These are phyloP conservation scores for Cucumis hystrix DNA, from an alignment of 306 rosid species.

Conservation along the genomic window DNA sequence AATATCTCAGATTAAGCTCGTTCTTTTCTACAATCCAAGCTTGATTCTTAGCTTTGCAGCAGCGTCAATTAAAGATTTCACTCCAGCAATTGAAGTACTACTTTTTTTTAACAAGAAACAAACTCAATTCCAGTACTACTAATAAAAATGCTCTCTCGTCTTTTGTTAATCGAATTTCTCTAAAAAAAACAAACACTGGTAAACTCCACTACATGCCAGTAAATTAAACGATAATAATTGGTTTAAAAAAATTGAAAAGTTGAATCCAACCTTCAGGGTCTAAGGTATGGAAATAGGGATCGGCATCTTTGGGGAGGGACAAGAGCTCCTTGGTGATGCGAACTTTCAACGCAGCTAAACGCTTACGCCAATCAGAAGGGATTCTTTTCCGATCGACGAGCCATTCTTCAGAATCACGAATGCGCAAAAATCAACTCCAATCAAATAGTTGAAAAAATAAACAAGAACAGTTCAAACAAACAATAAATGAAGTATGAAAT, in stretches of 20 bases:
- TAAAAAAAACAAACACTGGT: neutral
- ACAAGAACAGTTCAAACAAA: neutral
- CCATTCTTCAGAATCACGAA: slow-evolving; percentile 45
- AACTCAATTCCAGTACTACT: neutral
- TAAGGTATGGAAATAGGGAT: slow-evolving; percentile 62
- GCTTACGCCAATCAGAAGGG: slow-evolving; percentile 81
- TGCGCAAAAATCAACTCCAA: slow-evolving; percentile 7
- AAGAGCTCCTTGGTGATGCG: slow-evolving; percentile 64
- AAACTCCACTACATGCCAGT: neutral
- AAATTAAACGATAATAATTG: neutral
- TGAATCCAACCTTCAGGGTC: slow-evolving; percentile 46
- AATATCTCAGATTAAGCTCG: neutral
- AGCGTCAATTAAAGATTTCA: neutral
- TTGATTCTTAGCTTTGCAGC: neutral
- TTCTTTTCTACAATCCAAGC: neutral
- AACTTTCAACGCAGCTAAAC: slow-evolving; percentile 51
- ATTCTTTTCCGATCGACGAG: slow-evolving; percentile 83
- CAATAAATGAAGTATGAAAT: neutral
- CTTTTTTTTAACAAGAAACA: too few relatives aligned
- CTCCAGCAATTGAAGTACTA: neutral
- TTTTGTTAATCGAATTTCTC: neutral
- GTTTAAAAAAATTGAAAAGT: neutral
- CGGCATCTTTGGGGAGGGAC: slow-evolving; percentile 60
- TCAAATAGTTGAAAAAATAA: neutral
- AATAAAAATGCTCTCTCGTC: neutral